Conservation (phyloP, 2,329 filamentous ascomycete genomes). For the Epichloe bromicola region DNA sequence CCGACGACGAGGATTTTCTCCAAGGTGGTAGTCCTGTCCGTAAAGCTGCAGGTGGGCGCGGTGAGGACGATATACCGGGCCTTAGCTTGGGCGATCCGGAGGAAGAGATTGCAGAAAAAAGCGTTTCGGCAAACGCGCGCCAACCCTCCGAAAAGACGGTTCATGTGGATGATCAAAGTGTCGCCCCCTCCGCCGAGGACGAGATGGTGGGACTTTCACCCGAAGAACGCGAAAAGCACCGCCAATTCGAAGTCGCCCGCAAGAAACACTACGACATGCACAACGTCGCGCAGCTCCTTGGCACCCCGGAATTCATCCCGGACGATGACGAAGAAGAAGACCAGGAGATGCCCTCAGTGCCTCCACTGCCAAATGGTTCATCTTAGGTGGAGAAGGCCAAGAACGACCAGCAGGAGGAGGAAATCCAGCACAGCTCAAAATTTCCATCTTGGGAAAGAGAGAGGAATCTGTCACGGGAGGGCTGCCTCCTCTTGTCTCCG, state of each 20-base stretch:
- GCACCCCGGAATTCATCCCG: slow-evolving; percentile 55
- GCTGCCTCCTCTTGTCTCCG: not conserved
- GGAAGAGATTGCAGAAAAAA: slow-evolving; percentile 45
- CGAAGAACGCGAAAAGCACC: slow-evolving; percentile 84
- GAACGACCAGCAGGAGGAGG: not conserved
- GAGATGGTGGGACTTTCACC: slow-evolving; percentile 39
- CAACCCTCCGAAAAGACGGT: slow-evolving; percentile 53
- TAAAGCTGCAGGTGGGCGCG: slow-evolving; percentile 26
- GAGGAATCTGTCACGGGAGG: not conserved
- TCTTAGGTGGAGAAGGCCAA: slow-evolving; percentile 11
- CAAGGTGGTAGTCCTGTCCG: slow-evolving; percentile 16
- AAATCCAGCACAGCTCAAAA: not conserved
- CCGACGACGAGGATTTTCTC: slow-evolving; percentile 54
- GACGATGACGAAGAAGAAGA: slow-evolving; percentile 43
- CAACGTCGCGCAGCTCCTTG: slow-evolving; percentile 77
- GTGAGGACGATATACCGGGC: slow-evolving; percentile 72
- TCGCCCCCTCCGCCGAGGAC: slow-evolving; percentile 45
- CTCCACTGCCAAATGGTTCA: slow-evolving; percentile 30
- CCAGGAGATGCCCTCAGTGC: slow-evolving; percentile 24
- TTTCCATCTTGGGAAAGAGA: not conserved
- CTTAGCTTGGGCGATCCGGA: slow-evolving; percentile 90
- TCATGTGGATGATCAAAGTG: slow-evolving; percentile 56
- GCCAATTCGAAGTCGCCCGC: slow-evolving; percentile 76
- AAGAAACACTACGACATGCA: slow-evolving; percentile 99
- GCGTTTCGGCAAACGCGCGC: slow-evolving; percentile 21